A percentile compares a stretch with the other conserved stretches of the same genome.
phyloP scores from a whole-genome alignment of 2,329 filamentous ascomycete species.

The Sclerotinia glacialis region DNA sequence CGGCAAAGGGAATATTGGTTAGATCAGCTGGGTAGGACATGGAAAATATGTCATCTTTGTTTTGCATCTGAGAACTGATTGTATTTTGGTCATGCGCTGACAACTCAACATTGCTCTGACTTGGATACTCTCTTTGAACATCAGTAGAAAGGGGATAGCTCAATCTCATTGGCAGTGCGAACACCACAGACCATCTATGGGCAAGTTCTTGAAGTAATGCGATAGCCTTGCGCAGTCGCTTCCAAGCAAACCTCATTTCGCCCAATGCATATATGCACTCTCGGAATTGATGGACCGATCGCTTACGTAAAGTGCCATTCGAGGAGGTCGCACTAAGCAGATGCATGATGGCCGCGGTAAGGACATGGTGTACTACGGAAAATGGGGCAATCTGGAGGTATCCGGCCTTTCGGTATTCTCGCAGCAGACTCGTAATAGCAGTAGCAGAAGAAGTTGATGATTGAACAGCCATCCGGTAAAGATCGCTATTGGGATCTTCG shows the following conservation, averaged over 20 bases:
- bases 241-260: conserved; percentile 5
- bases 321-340: conserved; percentile 3
- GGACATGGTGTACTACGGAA: conserved; percentile 1
- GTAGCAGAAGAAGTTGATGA: conserved; percentile 3
- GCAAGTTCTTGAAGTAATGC: conserved; percentile 5
- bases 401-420: neutral
- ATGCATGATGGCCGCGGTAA: conserved; percentile 9
- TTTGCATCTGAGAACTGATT: neutral
- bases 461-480: neutral
- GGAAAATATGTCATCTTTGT: neutral
- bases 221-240: neutral
- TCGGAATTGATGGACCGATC: neutral
- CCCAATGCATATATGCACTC: conserved; percentile 1
- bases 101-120: neutral
- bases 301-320: conserved; percentile 1
- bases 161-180: conserved; percentile 5
- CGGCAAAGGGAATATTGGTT: neutral
- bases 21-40: neutral
- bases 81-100: neutral
- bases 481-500: neutral
- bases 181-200: conserved; percentile 7
- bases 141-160: neutral
- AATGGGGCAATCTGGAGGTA: neutral
- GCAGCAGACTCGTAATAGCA: neutral
- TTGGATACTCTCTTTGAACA: neutral